Evolutionary conservation across 495 filamentous ascomycete genomes (phyloP).

Genomic region (Penicillium chermesinum): DNA sequence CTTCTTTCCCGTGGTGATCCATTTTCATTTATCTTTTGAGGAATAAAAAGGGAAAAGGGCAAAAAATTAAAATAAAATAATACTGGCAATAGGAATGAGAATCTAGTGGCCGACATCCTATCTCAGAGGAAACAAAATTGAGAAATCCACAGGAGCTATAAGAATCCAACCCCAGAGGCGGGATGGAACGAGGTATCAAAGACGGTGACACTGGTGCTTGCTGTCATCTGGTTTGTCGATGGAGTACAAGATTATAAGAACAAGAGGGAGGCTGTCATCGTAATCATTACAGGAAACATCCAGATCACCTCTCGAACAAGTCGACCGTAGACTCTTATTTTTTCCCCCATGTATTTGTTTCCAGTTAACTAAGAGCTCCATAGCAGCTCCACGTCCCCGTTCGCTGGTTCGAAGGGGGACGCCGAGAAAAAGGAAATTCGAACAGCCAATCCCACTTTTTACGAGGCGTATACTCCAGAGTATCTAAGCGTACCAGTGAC

Average conservation of each 20-base stretch:
- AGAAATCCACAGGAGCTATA: not conserved
- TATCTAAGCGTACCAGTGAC: not conserved
- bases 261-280: not conserved
- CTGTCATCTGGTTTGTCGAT: not conserved
- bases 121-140: slow-evolving; percentile 2
- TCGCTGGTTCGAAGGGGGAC: too few species aligned
- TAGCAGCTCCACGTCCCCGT: too few species aligned
- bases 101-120: too few species aligned
- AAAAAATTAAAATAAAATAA: slow-evolving; percentile 5
- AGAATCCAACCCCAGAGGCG: not conserved
- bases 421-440: not conserved
- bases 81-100: slow-evolving; percentile 1
- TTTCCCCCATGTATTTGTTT: not conserved
- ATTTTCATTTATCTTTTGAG: too few species aligned
- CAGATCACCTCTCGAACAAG: too few species aligned
- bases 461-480: not conserved
- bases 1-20: too few species aligned
- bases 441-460: not conserved
- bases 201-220: not conserved
- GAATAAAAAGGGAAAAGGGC: too few species aligned
- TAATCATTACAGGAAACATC: not conserved
- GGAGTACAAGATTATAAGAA: too few species aligned
- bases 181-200: not conserved
- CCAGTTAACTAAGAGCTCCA: too few species aligned
- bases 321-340: too few species aligned